Percentiles rank a stretch among this genome's conserved stretches.
phyloP scores from a whole-genome alignment of 345 rosid genomes.

The Eucalyptus pauciflora region DNA sequence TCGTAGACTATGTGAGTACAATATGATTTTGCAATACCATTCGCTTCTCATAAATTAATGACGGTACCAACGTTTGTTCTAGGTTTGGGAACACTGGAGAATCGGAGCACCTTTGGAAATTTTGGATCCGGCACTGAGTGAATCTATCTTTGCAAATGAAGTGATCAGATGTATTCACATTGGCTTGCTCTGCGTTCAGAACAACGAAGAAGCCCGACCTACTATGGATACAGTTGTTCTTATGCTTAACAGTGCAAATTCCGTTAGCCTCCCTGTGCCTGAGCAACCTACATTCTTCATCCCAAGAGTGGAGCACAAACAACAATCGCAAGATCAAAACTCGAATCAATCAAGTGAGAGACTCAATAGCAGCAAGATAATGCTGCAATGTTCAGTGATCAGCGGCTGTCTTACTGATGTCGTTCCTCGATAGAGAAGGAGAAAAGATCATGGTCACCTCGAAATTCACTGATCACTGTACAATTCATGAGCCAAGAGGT shows the following conservation, averaged over 20 bases:
- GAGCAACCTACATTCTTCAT: background rate
- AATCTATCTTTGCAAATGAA: background rate
- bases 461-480: background rate
- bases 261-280: background rate
- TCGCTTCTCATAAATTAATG: background rate
- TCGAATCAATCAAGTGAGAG: background rate
- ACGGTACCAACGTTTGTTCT: background rate
- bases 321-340: background rate
- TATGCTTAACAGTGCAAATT: background rate
- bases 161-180: background rate
- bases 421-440: background rate
- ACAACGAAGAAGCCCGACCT: slow-evolving; percentile 1
- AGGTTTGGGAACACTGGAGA: background rate
- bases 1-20: background rate
- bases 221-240: slow-evolving; percentile 1
- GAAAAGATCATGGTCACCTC: background rate
- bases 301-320: background rate
- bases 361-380: background rate
- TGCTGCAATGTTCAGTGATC: background rate
- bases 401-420: background rate
- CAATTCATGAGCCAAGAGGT: background rate
- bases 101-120: background rate
- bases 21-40: background rate
- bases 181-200: background rate
- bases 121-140: background rate